A percentile compares a stretch with the other conserved stretches of the same genome.
phyloP scores from a whole-genome alignment of 1,284 basidiomycete species.

The Microbotryum intermedium region DNA sequence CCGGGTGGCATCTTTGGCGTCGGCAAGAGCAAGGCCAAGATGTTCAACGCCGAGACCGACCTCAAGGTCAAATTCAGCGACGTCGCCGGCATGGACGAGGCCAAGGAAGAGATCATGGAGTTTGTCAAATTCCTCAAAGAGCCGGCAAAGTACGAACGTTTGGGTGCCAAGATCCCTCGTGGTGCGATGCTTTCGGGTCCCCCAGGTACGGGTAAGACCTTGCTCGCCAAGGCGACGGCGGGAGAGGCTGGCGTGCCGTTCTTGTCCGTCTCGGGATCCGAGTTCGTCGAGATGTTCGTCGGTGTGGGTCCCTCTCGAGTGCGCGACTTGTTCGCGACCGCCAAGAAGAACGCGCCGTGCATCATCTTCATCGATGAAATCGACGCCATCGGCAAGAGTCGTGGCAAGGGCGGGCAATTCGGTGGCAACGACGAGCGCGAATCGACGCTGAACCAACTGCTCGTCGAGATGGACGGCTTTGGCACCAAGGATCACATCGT shows the following conservation, averaged over 20 bases:
- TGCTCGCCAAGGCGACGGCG: slow-evolving; percentile 95
- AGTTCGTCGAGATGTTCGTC: slow-evolving; percentile 99
- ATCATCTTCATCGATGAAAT: slow-evolving; percentile 99
- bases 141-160: slow-evolving; percentile 83
- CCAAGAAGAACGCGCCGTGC: slow-evolving; percentile 96
- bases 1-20: slow-evolving; percentile 94
- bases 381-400: slow-evolving; percentile 94
- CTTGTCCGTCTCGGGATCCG: slow-evolving; percentile 95
- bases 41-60: slow-evolving; percentile 87
- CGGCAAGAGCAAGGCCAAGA: slow-evolving; percentile 87
- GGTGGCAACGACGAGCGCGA: slow-evolving; percentile 93
- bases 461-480: slow-evolving; percentile 99
- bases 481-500: slow-evolving; percentile 92
- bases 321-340: slow-evolving; percentile 90
- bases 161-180: slow-evolving; percentile 97
- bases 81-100: slow-evolving; percentile 99
- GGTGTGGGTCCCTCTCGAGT: slow-evolving; percentile 97
- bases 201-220: slow-evolving; percentile 96
- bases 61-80: slow-evolving; percentile 90
- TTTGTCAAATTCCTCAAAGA: slow-evolving; percentile 99
- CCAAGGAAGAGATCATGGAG: slow-evolving; percentile 99
- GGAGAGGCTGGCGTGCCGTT: slow-evolving; percentile 97
- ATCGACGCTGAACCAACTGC: slow-evolving; percentile 91
- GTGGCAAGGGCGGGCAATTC: slow-evolving; percentile 83
- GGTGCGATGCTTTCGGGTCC: slow-evolving; percentile 97